Evolutionary conservation across 768 basidiomycete genomes (phyloP), one percentile per base, ranked within the genome.

Genomic region (Pleurotus sapidus): DNA sequence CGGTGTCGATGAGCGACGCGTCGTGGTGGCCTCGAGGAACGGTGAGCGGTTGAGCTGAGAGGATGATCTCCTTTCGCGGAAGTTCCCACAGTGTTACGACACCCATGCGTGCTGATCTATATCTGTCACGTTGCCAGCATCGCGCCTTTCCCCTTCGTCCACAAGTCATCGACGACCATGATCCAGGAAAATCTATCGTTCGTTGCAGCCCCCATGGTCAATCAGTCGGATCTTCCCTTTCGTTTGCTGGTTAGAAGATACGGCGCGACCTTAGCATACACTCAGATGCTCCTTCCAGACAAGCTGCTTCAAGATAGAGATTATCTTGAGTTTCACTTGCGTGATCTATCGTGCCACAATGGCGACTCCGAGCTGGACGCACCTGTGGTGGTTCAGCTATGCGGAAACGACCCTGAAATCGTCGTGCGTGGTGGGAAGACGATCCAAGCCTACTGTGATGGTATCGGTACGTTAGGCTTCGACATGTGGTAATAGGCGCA

Each of bases 181-280:
- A 49, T 45, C 42, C 18, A 23, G 14, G 15, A n/a, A 23, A 42
- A 75, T 57, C 63, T 81, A 25, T 68, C 68, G 20, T 76, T 70
- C 57, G 78, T 89, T 54, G 77, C 86, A 5, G 88, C 89, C 5
- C 89, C 88, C 2, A 91, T 91, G 89, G 81, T 92, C 57, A 85
- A 88, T 58, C 89, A 91, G 65, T 89, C 88, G 24, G 90, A 93
- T 62, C 76, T 87, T 0, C 60, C 60, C 4, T 61, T 61, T 42
- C 53, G 60, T 6, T 9, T 59, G 20, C 53, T 61, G 14, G 58
- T 59, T 11, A 56, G 55, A 24, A 38, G 46, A 50, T 78, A 91
- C 68, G 85, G 86, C 17, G 81, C 87, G 24, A 89, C 88, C 1
- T 65, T 85, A 62, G 74, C 83, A 14, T 91, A 88, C 70, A 88